These are phyloP conservation scores for Pythium periplocum DNA, from an alignment of 352 stramenopile species.

Conservation along the genomic window DNA sequence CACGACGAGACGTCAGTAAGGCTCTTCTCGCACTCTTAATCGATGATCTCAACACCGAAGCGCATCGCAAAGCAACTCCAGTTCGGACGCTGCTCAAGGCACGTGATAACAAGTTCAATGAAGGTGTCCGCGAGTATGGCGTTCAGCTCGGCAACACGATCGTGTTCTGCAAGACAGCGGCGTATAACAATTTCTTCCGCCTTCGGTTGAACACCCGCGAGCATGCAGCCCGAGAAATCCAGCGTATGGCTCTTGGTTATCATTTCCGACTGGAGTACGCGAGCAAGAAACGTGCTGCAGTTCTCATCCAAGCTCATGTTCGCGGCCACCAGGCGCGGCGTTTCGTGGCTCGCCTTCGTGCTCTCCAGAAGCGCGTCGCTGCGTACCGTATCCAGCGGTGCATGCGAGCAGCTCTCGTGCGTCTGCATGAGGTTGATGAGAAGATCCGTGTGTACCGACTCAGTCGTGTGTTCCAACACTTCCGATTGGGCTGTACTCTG, in stretches of 20 bases:
- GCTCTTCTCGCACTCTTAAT: constrained; percentile 18
- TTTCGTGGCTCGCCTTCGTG: constrained; percentile 13
- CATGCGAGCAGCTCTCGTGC: constrained; percentile 10
- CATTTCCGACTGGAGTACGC: constrained; percentile 12
- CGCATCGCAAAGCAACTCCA: constrained; percentile 6
- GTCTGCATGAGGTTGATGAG: constrained; percentile 13
- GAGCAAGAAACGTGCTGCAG: constrained; percentile 8
- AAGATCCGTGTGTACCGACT: constrained; percentile 12
- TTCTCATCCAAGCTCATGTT: constrained; percentile 13
- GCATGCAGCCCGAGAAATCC: constrained; percentile 15
- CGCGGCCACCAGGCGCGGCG: constrained; percentile 16
- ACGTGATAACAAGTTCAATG: constrained; percentile 24
- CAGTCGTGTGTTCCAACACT: constrained; percentile 11
- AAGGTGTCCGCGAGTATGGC: constrained; percentile 15
- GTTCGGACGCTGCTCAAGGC: constrained; percentile 19
- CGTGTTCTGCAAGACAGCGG: constrained; percentile 31
- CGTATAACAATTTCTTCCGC: constrained; percentile 28
- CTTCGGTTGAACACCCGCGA: constrained; percentile 19
- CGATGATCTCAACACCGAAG: constrained; percentile 13
- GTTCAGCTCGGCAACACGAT: constrained; percentile 30
- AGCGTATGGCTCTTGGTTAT: constrained; percentile 15
- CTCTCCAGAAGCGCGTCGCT: constrained; percentile 12
- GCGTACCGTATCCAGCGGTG: constrained; percentile 18
- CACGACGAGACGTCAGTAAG: constrained; percentile 14
- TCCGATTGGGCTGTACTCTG: constrained; percentile 11